phyloP scores from a whole-genome alignment of 2,329 filamentous ascomycete species.

The Fusarium siculi region DNA sequence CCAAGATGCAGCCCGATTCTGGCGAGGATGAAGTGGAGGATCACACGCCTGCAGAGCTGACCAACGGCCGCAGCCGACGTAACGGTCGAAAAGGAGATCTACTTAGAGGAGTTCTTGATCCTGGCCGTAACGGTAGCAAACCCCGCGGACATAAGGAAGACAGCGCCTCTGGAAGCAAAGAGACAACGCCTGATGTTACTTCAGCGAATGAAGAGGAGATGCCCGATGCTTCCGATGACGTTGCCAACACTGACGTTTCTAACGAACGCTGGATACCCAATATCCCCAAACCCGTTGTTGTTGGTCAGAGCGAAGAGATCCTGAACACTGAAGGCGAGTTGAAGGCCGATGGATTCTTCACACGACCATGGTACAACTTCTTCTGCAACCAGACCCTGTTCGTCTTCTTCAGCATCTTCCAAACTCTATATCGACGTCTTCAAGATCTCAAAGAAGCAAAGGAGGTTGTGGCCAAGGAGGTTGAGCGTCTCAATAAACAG shows the following conservation, averaged over 20 bases:
- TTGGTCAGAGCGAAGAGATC: conserved; percentile 62
- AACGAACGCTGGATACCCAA: conserved; percentile 74
- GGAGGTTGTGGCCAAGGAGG: conserved; percentile 76
- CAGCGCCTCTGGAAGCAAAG: conserved; percentile 83
- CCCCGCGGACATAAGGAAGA: conserved; percentile 80
- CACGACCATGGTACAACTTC: conserved; percentile 84
- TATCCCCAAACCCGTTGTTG: conserved; percentile 66
- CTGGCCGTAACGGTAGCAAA: conserved; percentile 75
- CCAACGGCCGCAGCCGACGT: conserved; percentile 74
- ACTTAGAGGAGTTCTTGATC: conserved; percentile 87
- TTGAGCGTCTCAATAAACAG: conserved; percentile 75
- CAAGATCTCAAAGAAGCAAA: conserved; percentile 85
- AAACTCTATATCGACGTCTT: conserved; percentile 88
- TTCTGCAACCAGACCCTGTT: conserved; percentile 93
- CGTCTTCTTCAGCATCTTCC: conserved; percentile 93
- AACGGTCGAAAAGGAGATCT: conserved; percentile 83
- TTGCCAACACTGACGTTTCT: conserved; percentile 68
- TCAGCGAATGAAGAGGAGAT: conserved; percentile 83
- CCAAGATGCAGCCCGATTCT: conserved; percentile 75
- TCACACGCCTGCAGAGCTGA: conserved; percentile 74
- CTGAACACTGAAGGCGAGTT: conserved; percentile 70
- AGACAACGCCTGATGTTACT: conserved; percentile 86
- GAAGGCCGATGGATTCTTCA: conserved; percentile 83
- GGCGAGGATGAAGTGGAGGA: conserved; percentile 84
- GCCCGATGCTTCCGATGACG: conserved; percentile 68